These are phyloP conservation scores for Pleurotus tuoliensis DNA, from an alignment of 768 basidiomycete genomes.

Conservation along the genomic window DNA sequence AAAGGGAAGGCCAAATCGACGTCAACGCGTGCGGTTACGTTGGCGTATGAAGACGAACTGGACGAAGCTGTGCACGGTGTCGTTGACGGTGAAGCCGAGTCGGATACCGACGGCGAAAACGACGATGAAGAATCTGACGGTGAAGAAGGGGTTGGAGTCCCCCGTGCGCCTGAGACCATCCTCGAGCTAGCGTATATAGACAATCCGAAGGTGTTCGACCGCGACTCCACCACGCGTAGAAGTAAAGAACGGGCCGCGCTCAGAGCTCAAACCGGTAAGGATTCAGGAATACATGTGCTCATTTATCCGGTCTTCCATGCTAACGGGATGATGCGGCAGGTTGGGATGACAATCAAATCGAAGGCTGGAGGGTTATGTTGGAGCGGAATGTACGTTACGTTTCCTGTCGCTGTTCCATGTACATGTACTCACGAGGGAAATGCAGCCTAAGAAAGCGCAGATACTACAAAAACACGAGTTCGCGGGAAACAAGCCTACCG, in stretches of 20 bases:
- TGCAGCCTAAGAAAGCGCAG: constrained; percentile 69
- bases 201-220: constrained; percentile 71
- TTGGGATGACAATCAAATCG: constrained; percentile 82
- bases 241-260: constrained; percentile 66
- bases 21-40: constrained; percentile 19
- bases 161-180: constrained; percentile 49
- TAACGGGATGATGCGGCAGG: constrained; percentile 30
- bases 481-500: constrained; percentile 47
- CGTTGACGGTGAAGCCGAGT: constrained; percentile 57
- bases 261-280: constrained; percentile 58
- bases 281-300: not conserved
- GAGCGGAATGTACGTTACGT: constrained; percentile 71
- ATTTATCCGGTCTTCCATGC: not conserved
- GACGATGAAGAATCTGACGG: constrained; percentile 31
- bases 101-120: constrained; percentile 33
- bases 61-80: constrained; percentile 40
- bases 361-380: constrained; percentile 89
- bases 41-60: constrained; percentile 51
- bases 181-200: constrained; percentile 76
- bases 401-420: not conserved
- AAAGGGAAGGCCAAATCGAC: constrained; percentile 6
- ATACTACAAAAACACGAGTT: constrained; percentile 77
- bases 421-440: no score
- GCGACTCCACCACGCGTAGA: constrained; percentile 69
- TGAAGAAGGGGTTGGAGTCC: constrained; percentile 20